Percentiles rank a stretch among this genome's conserved stretches.
phyloP scores from a whole-genome alignment of 768 basidiomycete genomes.

The Mycena chlorophos region DNA sequence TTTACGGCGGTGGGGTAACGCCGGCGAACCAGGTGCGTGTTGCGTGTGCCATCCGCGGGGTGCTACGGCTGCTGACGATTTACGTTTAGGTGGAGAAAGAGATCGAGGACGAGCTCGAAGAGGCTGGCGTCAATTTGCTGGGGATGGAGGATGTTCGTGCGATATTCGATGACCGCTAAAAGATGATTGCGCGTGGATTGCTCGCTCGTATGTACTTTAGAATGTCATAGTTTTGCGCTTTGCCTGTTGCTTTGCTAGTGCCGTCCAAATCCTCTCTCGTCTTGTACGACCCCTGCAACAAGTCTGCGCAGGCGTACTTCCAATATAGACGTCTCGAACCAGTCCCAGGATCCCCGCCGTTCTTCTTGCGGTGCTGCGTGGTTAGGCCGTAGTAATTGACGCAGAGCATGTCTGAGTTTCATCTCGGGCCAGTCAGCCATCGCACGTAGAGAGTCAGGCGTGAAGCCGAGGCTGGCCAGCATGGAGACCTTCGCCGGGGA shows the following conservation, averaged over 20 bases:
- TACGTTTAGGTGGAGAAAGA: conserved; percentile 40
- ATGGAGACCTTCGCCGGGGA: no score
- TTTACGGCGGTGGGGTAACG: conserved; percentile 57
- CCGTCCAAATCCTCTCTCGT: no score
- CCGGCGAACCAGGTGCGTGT: conserved; percentile 43
- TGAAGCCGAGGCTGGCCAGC: no score
- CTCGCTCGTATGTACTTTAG: neutral
- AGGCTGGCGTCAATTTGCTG: conserved; percentile 62
- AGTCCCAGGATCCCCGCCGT: no score
- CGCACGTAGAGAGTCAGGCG: no score
- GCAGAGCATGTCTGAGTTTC: no score
- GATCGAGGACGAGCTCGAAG: conserved; percentile 67
- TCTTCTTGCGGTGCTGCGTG: no score
- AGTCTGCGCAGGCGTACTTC: no score
- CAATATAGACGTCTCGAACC: no score
- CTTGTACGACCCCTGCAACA: no score
- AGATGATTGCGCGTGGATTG: neutral
- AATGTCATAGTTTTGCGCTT: neutral
- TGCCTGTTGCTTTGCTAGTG: neutral
- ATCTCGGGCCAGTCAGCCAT: no score
- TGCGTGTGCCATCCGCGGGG: neutral
- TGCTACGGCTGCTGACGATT: neutral
- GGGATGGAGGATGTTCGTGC: conserved; percentile 65
- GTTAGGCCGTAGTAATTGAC: no score
- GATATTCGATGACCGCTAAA: conserved; percentile 57